phyloP scores from a whole-genome alignment of 176 grass and related monocot genomes.

The Chrysopogon serrulatus region DNA sequence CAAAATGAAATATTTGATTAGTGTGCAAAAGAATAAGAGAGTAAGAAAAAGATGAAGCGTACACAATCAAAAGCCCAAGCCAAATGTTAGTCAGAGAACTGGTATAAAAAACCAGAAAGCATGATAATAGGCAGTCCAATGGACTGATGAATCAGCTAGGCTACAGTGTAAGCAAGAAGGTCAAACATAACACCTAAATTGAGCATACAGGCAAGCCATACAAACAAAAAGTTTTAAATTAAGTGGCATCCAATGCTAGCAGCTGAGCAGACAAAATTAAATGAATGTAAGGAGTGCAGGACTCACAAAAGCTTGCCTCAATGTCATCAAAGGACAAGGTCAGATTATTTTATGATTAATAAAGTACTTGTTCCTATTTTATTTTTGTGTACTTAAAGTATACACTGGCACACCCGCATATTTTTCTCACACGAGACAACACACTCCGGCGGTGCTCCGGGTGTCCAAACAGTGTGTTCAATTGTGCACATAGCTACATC shows the following conservation, averaged over 20 bases:
- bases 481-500: no score
- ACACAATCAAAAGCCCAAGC: neutral
- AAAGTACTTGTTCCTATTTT: no score
- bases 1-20: neutral
- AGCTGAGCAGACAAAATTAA: neutral
- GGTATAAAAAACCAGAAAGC: neutral
- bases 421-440: no score
- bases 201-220: neutral
- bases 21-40: neutral
- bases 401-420: no score
- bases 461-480: no score
- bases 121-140: neutral
- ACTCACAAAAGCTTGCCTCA: conserved; percentile 74
- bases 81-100: neutral
- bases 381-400: no score
- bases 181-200: neutral
- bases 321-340: conserved; percentile 61
- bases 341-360: no score
- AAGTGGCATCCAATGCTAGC: neutral
- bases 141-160: neutral
- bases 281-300: neutral
- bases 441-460: no score
- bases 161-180: neutral
- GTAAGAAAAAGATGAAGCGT: neutral
- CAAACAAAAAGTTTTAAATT: neutral